These are phyloP conservation scores for Fusarium stilboides DNA, from an alignment of 2,329 filamentous ascomycete genomes.

Conservation along the genomic window DNA sequence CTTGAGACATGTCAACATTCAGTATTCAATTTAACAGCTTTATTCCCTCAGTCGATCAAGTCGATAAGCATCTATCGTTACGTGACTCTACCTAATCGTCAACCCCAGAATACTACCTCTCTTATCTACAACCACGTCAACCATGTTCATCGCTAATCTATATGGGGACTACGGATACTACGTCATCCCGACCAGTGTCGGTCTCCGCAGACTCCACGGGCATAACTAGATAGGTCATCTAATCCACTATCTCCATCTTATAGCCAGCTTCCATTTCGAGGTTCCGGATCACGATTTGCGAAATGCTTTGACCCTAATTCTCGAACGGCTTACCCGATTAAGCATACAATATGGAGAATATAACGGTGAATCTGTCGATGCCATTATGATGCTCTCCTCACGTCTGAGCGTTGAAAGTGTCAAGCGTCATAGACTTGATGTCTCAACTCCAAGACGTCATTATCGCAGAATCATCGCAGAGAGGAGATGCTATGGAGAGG, in stretches of 20 bases:
- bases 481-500: neutral
- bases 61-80: neutral
- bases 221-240: neutral
- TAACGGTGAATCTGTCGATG: neutral
- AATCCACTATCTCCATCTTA: constrained; percentile 19
- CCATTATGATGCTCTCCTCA: constrained; percentile 12
- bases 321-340: constrained; percentile 21
- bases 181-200: constrained; percentile 27
- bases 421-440: constrained; percentile 31
- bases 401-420: constrained; percentile 6
- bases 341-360: constrained; percentile 2
- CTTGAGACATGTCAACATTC: too few relatives aligned
- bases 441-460: constrained; percentile 28
- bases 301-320: neutral
- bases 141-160: constrained; percentile 4
- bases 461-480: neutral
- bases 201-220: constrained; percentile 12
- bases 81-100: neutral
- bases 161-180: constrained; percentile 1
- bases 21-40: too few relatives aligned
- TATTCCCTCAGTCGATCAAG: neutral
- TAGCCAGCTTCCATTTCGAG: constrained; percentile 18
- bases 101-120: too few relatives aligned
- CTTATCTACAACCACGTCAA: neutral
- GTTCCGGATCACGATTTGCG: constrained; percentile 23